Conservation (phyloP, 108 stramenopile genomes). For the Cyclostephanos invisitatus region DNA sequence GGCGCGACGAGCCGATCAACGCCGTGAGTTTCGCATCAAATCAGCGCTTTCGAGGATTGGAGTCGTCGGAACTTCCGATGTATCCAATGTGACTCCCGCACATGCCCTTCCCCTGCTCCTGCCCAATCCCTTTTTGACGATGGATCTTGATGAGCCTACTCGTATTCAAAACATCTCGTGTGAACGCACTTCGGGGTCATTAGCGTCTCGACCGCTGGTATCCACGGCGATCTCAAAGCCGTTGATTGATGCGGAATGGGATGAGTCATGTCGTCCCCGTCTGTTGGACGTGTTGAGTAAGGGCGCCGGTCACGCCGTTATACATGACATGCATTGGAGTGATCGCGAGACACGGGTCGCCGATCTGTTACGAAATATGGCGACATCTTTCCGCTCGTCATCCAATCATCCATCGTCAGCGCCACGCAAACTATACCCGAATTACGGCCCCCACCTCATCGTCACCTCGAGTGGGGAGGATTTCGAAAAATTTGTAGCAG, state of each 20-base stretch:
- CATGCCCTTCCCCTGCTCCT: slow-evolving; percentile 30
- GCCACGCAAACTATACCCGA: slow-evolving; percentile 8
- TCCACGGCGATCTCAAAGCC: slow-evolving; percentile 19
- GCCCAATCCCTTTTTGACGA: slow-evolving; percentile 26
- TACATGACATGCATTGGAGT: slow-evolving; percentile 75
- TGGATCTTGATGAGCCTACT: slow-evolving; percentile 1
- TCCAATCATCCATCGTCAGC: neutral
- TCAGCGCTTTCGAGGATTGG: slow-evolving; percentile 22
- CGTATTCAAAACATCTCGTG: neutral
- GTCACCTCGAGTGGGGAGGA: slow-evolving; percentile 67
- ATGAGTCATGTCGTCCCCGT: slow-evolving; percentile 57
- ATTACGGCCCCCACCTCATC: slow-evolving; percentile 82
- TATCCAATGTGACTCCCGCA: slow-evolving; percentile 12
- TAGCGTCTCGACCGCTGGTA: neutral
- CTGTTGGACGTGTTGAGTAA: slow-evolving; percentile 61
- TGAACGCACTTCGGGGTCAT: neutral
- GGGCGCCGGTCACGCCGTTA: slow-evolving; percentile 74
- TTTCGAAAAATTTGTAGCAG: slow-evolving; percentile 54
- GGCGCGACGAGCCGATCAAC: slow-evolving; percentile 48
- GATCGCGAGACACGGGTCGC: slow-evolving; percentile 63
- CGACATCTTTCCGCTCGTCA: slow-evolving; percentile 9
- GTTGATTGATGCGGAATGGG: slow-evolving; percentile 58
- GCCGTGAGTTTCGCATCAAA: slow-evolving; percentile 62
- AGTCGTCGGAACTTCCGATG: neutral
- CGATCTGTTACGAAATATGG: slow-evolving; percentile 60